Evolutionary conservation across 2,329 filamentous ascomycete species (phyloP), one percentile per base, ranked within the genome.

Genomic region (Akanthomyces lecanii): DNA sequence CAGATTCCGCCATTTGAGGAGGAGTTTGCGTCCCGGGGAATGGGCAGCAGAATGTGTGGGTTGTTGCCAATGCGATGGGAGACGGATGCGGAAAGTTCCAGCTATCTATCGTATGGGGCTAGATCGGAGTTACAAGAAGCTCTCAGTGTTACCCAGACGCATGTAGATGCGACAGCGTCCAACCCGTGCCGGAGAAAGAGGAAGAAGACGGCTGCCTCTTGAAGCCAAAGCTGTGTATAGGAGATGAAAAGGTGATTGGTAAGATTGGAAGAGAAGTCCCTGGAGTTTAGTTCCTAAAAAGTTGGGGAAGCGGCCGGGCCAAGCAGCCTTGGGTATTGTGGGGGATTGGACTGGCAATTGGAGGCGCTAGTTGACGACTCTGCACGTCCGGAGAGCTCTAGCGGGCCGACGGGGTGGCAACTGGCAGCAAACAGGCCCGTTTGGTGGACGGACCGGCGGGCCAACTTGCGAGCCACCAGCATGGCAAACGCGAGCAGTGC

Each of bases 371-470:
- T 30, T 50, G 40, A 33, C 30, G 48, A 40, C 40, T 16, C 18
- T 63, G 54, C 47, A 42, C 25, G 53, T 33, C 56, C 62, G 62
- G 65, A 21, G 47, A 61, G 63, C 44, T 61, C 25, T 14, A 23
- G 52, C 53, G 55, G 42, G 44, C 55, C 42, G 44, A 58, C 42
- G n/a, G 44, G 28, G 28, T 47, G 30, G 42, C 25, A 38, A 4
- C 18, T 42, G 56, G 7, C 45, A 14, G 33, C 38, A 56, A 23
- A 42, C 12, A 40, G 14, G 30, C 23, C 42, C 36, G 45, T 50
- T 59, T 51, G 56, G 4, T 53, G 58, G 48, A 52, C 58, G 58
- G 58, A 53, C 48, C 58, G 50, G 48, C 58, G 58, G 58, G 58
- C 58, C 48, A 61, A 61, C 58, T 47, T 18, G 30, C 23, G 23